Base-by-base conservation (phyloP, 2,329 filamentous ascomycete genomes). In the Iodosphaeria phyllophila region DNA sequence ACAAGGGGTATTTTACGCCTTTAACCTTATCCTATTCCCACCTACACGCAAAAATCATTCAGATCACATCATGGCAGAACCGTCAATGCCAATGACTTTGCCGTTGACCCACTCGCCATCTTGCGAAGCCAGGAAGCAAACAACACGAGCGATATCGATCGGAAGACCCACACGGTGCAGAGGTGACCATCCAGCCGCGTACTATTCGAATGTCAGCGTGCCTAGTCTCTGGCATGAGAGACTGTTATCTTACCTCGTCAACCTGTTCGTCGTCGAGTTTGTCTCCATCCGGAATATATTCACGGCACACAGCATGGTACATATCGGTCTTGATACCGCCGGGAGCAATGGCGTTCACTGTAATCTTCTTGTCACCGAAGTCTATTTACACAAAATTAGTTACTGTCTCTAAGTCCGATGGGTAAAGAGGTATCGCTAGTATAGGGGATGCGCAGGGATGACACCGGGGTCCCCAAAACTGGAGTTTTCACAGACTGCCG, bases 261-360 rank as follows among this genome's bases (percentile, higher is more conserved):
- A 71, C 64, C 40, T 64, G 53, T 33, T 68, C 63, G 43, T 71
- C 56, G 39, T 38, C 52, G 36, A 70, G 49, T 33, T 58, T 59
- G 28, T 54, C 55, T 22, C 66, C 66, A 32, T 48, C 51, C 30
- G 66, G 66, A 36, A 71, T 70, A 47, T 71, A 71, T 51, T 71
- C 65, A 32, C 61, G 56, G 53, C 66, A 71, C 22, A 71, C 66
- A 27, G 59, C 59, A 48, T 73, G 61, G 49, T 68, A 74, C 69
- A 74, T 74, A 36, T 74, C 69, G 9, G 62, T 70, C 52, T 71
- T 72, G 47, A 72, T 71, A 9, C 68, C 70, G 28, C 70, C 71
- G 0, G 71, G 71, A 0, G 71, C 71, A 16, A 75, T 58, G 22
- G 64, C 66, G 40, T 75, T 75, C 44, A 74, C 68, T 0, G 69